Base-by-base conservation (phyloP, 2,329 filamentous ascomycete species). In the Arthrobotrys sphaeroides region DNA sequence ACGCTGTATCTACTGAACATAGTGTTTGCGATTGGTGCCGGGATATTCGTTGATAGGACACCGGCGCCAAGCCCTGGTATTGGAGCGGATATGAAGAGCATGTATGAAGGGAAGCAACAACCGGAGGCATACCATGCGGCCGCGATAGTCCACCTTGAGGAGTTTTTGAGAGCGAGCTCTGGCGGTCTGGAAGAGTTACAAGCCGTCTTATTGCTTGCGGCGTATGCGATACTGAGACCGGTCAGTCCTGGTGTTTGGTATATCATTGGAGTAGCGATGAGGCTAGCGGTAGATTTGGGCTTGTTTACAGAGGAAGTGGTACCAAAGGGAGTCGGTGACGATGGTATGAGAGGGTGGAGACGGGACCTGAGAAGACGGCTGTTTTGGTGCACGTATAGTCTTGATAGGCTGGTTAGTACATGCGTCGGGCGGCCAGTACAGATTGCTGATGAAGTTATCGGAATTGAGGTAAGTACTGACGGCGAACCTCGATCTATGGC, bases 371-470 rank as follows among this genome's bases (percentile, higher is more conserved):
- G 93, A 60, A 87, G 94, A 68, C 88, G 94, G 31, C 85, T 98
- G 12, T 98, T 94, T 93, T 98, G 95, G 94, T 97, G 93, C 83
- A 94, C 94, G 1, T 98, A 98, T 83, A 94, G 92, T 3, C 89
- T 98, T 66, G 94, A 98, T 82, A 88, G 94, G n/a, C 88, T 98
- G 3, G 94, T 98, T 59, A 95, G 93, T 80, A 94, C 93, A 20
- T 97, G 94, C 79, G 94, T 98, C 24, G 94, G 94, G 38, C 87
- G 94, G 66, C 95, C 94, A 5, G 96, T 97, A 80, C 94, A 94
- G 28, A 93, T 98, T 77, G 94, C 91, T n/a, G 95, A 98, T 83
- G 92, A 96, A 81, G 92, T 96, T 77, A 92, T 98, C 80, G 98
- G 94, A 12, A 97, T 94, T 0, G 93, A 97, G 78, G 79, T 80